Evolutionary conservation across 805 yeast genomes (phyloP), one percentile per base, ranked within the genome.

Genomic region (Saccharomycopsis schoenii): DNA sequence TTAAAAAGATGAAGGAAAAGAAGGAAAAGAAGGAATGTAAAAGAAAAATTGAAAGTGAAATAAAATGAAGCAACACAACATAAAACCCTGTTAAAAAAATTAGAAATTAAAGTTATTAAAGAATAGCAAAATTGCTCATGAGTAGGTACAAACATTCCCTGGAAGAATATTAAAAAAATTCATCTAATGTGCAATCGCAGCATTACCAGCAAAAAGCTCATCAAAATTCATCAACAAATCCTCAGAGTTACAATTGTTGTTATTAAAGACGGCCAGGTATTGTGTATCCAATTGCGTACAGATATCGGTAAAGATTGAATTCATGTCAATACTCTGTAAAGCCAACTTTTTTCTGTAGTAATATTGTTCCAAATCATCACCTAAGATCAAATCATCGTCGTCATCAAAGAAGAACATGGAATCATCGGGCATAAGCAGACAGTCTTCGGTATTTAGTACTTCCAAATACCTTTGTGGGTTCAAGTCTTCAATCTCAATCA

Each of bases 341-440:
- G 52, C 10, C 34, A 47, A 21, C n/a, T 47, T 21, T 59, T 59
- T 62, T 39, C 59, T 56, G 52, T 60, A 55, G 17, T 54, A 59
- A 25, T 52, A 63, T 51, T 56, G 64, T 51, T 63, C 64, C 25
- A 64, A 63, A 34, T 63, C 65, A 42, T 61, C 65, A 25, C 65
- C 65, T 5, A 52, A 14, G 3, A 51, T n/a, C 17, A 62, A 54
- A 1, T 52, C 63, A 14, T 59, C 58, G 12, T 47, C 41, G 5
- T 58, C 43, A 14, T 25, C 37, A 15, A 47, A 47, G n/a, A 19
- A 15, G 15, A 47, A 47, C 24, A 24, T 15, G 6, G 41, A 41
- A n/a, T 25, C 43, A 55, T 19, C 19, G 25, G 10, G 17, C 19
- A 14, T 19, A 4, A 24, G 34, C n/a, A 21, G 4, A 29, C 1